Conservation (phyloP, 345 rosid genomes). For the Hibiscus syriacus region DNA sequence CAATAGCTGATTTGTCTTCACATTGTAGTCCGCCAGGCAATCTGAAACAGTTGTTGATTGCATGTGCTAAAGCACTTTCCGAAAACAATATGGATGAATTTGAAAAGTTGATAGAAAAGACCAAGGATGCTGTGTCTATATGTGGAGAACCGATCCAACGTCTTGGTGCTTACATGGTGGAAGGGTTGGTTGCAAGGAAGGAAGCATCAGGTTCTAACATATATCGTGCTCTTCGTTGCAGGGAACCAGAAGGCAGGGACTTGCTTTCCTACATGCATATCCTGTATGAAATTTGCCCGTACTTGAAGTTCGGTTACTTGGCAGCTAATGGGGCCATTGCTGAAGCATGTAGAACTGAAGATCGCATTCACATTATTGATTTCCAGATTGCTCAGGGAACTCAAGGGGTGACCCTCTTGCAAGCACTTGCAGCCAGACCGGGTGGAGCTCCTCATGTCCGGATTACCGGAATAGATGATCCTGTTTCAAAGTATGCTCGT, state of each 20-base stretch:
- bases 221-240: conserved; percentile 37
- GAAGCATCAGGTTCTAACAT: conserved; percentile 42
- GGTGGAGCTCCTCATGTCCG: conserved; percentile 62
- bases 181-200: conserved; percentile 60
- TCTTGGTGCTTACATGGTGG: conserved; percentile 64
- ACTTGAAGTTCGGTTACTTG: conserved; percentile 73
- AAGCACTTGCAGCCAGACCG: conserved; percentile 63
- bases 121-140: conserved; percentile 41
- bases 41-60: conserved; percentile 46
- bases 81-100: conserved; percentile 39
- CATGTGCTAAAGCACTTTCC: conserved; percentile 48
- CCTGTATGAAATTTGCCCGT: conserved; percentile 64
- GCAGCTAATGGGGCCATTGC: conserved; percentile 79
- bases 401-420: conserved; percentile 66
- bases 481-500: conserved; percentile 38
- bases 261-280: conserved; percentile 54
- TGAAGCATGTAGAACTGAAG: conserved; percentile 61
- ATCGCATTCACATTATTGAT: conserved; percentile 56
- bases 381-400: conserved; percentile 64
- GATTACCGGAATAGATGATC: conserved; percentile 68
- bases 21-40: conserved; percentile 24
- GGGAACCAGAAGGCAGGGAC: conserved; percentile 58
- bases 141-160: conserved; percentile 54
- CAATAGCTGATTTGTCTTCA: conserved; percentile 14
- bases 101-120: conserved; percentile 35